phyloP scores from a whole-genome alignment of 2,329 filamentous ascomycete species.

The Neoascochyta sp. region DNA sequence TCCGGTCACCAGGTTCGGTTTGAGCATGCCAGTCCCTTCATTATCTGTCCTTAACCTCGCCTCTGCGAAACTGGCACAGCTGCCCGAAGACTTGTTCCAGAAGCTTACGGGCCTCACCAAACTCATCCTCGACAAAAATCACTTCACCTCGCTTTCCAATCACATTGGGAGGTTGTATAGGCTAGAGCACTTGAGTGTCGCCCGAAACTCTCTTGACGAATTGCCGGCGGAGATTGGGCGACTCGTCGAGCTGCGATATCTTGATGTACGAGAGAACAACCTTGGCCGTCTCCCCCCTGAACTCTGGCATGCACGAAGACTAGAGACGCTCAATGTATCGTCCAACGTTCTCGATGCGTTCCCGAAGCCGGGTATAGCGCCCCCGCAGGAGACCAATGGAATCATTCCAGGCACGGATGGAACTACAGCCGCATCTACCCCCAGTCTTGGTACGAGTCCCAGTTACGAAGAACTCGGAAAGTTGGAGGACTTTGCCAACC shows the following conservation, averaged over 20 bases:
- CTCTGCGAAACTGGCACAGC: constrained; percentile 82
- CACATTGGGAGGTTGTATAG: constrained; percentile 79
- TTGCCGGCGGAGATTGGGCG: constrained; percentile 86
- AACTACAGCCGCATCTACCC: constrained; percentile 47
- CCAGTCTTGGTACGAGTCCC: constrained; percentile 50
- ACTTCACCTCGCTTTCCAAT: constrained; percentile 83
- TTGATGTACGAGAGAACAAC: constrained; percentile 93
- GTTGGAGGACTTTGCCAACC: constrained; percentile 58
- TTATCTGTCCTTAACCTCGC: constrained; percentile 85
- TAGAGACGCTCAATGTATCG: constrained; percentile 91
- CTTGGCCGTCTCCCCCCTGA: constrained; percentile 83
- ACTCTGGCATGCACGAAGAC: constrained; percentile 88
- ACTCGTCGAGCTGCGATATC: constrained; percentile 73
- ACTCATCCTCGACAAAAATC: constrained; percentile 88
- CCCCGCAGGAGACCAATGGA: constrained; percentile 47
- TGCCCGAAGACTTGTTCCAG: constrained; percentile 80
- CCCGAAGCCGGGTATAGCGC: constrained; percentile 75
- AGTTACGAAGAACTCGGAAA: constrained; percentile 75
- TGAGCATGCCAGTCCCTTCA: constrained; percentile 71
- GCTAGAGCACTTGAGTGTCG: constrained; percentile 89
- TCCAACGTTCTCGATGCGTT: constrained; percentile 91
- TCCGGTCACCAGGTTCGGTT: constrained; percentile 88
- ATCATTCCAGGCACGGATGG: constrained; percentile 33
- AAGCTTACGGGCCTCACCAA: constrained; percentile 85
- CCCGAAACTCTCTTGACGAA: constrained; percentile 81